phyloP scores from a whole-genome alignment of 208 protist species.

The Trypanosomatidae sp. region DNA sequence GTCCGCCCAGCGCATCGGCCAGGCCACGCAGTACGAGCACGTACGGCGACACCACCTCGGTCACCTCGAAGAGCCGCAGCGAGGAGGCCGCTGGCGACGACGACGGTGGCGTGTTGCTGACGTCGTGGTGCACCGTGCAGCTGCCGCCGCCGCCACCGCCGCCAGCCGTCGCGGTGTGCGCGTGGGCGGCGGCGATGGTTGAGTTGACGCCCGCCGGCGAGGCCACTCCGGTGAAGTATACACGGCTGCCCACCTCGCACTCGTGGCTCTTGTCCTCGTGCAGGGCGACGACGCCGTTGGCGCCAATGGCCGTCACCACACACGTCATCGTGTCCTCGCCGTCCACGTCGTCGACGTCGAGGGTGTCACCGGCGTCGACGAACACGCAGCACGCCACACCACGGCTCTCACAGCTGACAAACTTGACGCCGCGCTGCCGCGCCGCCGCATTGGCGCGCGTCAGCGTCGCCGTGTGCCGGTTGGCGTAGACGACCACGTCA shows the following conservation, averaged over 20 bases:
- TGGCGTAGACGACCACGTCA: slow-evolving; percentile 74
- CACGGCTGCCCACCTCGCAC: slow-evolving; percentile 60
- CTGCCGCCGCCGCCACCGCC: background rate
- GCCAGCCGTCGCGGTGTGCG: slow-evolving; percentile 1
- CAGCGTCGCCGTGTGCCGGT: slow-evolving; percentile 44
- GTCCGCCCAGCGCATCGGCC: slow-evolving; percentile 4
- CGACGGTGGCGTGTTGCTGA: background rate
- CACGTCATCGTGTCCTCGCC: slow-evolving; percentile 77
- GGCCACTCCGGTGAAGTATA: slow-evolving; percentile 70
- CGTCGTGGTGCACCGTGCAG: background rate
- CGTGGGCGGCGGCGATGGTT: background rate
- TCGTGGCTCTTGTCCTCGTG: slow-evolving; percentile 85
- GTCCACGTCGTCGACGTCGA: slow-evolving; percentile 65
- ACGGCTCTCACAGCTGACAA: slow-evolving; percentile 72
- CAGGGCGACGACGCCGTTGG: slow-evolving; percentile 58
- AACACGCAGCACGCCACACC: slow-evolving; percentile 72
- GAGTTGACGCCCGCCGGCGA: slow-evolving; percentile 32
- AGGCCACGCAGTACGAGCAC: slow-evolving; percentile 45
- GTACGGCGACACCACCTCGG: slow-evolving; percentile 54
- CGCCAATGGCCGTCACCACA: slow-evolving; percentile 54
- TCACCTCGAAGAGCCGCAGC: slow-evolving; percentile 52
- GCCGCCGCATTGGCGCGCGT: slow-evolving; percentile 35
- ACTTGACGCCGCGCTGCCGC: slow-evolving; percentile 42
- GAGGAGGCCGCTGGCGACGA: slow-evolving; percentile 5
- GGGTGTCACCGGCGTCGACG: slow-evolving; percentile 53